Evolutionary conservation across 352 stramenopile species (phyloP), one percentile per base, ranked within the genome.

Genomic region (Globisporangium nodosum): DNA sequence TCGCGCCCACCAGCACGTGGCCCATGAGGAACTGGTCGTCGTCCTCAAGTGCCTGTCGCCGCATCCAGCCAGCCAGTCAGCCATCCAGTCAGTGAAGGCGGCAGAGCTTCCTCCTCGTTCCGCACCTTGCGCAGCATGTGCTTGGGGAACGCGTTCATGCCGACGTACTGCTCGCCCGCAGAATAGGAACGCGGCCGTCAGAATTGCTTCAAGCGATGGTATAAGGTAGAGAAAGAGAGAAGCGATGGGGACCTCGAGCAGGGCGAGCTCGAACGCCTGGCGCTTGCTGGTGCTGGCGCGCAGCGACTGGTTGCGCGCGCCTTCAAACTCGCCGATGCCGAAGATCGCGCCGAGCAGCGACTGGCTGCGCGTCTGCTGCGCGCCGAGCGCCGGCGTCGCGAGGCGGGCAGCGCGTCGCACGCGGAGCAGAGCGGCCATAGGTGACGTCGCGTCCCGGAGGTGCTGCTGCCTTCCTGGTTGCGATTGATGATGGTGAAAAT

Each of bases 311-410:
- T 88, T 70, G 52, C 79, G 79, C 46, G 72, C 65, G 48, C 76
- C 81, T 56, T 92, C 81, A 60, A 90, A 92, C 68, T 92, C 81
- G 49, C 81, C 81, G 57, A 92, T 92, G 47, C 81, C 81, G 56
- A 92, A 92, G 61, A 92, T 87, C 52, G 78, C 74, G 56, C 80
- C 63, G 35, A 92, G 66, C 8, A 92, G 61, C 33, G 83, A 92
- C 73, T 88, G 75, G 42, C 69, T 70, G 31, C 81, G 73, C 45
- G 56, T 46, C 9, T 50, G 56, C 30, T 59, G 43, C 59, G 52
- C 15, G 27, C 5, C 4, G 18, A 16, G 33, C 31, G 18, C 50
- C 40, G 52, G 3, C 9, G n/a, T 47, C 27, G 37, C 12, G 3
- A 11, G 15, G 16, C 24, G 18, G 12, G 13, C 37, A 12, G 37